Conservation (phyloP, 176 grass and related monocot genomes). For the Zea mays region Zm-B73-REFERENCE-NAM-5.0 NC_050100.1:83738501-83739000, state of each 20-base stretch:
- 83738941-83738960: too few species aligned
- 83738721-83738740: background rate
- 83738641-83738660: constrained; percentile 51
- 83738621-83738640: constrained; percentile 36
- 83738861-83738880: too few species aligned
- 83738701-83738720: background rate
- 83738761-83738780: background rate
- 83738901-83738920: too few species aligned
- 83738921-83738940: too few species aligned
- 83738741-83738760: background rate
- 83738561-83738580: constrained; percentile 40
- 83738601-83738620: constrained; percentile 46
- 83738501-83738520: constrained; percentile 15
- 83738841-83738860: too few species aligned
- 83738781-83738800: background rate
- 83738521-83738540: constrained; percentile 16
- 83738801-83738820: too few species aligned
- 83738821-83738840: too few species aligned
- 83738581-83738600: constrained; percentile 49
- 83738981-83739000: too few species aligned
- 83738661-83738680: constrained; percentile 49
- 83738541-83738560: constrained; percentile 27
- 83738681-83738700: constrained; percentile 43
- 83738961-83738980: too few species aligned
- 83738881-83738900: too few species aligned